Evolutionary conservation across 768 basidiomycete genomes (phyloP), one percentile per base, ranked within the genome.

Genomic region (Rhodotorula babjevae): DNA sequence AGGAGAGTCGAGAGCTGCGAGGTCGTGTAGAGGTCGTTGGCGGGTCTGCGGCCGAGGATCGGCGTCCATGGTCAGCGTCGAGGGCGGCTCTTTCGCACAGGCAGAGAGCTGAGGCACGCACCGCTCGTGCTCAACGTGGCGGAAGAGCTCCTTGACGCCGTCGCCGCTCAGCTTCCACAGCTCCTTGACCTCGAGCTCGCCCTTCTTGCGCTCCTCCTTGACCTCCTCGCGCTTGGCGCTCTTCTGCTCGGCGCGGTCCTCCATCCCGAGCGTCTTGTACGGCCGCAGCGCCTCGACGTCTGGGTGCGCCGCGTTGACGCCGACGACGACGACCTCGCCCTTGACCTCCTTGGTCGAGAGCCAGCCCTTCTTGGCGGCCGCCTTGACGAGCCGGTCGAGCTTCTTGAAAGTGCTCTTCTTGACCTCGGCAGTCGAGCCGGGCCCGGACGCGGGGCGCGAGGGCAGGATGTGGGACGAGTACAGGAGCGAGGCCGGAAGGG

Each of bases 401-500:
- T 70, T 76, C 56, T 73, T 72, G 68, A 65, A 76, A 27, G 29
- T 16, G 18, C 33, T 33, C 36, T 65, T 61, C 57, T 76, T 76
- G 58, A 76, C 49, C 29, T 75, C 74, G 16, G 47, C 57, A 14
- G 63, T 7, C 0, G 33, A 15, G 44, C 25, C 15, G 36, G 58
- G 16, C 33, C 42, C 40, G 19, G 59, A 52, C 1, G 72, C 60
- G 12, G 73, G 72, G 18, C 70, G 69, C 49, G 14, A 67, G n/a
- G 73, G 70, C 12, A 74, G 68, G 57, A 74, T 63, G 50, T 69
- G 55, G 27, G 68, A 44, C 1, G 61, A 64, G 61, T 74, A 72
- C 47, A 74, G 62, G 19, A 70, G 58, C 11, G 76, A 77, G 52
- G 69, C 71, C 40, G 73, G 59, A 21, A 77, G 16, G 19, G 71